Evolutionary conservation across 2,329 filamentous ascomycete genomes (phyloP).

Genomic region (Cercospora beticola): DNA sequence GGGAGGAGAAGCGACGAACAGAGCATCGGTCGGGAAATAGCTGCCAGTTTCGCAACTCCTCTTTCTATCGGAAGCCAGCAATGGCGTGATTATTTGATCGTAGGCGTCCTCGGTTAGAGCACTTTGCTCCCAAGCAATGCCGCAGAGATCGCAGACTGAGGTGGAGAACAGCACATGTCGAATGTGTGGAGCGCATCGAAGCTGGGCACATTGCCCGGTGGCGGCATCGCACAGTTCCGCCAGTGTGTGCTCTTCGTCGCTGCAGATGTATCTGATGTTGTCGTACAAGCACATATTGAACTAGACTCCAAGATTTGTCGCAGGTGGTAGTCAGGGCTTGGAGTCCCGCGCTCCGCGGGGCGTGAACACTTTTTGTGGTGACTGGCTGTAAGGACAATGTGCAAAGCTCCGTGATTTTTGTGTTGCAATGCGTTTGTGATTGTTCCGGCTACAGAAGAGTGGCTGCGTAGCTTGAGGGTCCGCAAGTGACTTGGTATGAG

Average conservation of each 20-base stretch:
- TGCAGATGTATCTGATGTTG: conserved; percentile 19
- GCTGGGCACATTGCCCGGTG: background rate
- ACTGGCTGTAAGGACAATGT: background rate
- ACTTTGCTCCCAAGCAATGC: conserved; percentile 13
- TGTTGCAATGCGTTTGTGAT: background rate
- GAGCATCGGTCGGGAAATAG: conserved; percentile 7
- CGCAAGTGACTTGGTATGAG: background rate
- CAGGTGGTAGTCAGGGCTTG: background rate
- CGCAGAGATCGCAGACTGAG: conserved; percentile 21
- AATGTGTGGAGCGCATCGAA: conserved; percentile 10
- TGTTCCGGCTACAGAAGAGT: background rate
- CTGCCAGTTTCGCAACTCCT: background rate
- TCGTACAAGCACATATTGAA: conserved; percentile 21
- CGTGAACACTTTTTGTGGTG: background rate
- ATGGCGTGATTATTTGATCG: conserved; percentile 11
- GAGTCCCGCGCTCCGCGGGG: background rate
- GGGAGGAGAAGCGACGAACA: conserved; percentile 1
- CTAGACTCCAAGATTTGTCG: background rate
- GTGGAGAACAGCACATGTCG: conserved; percentile 14
- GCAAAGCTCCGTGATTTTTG: background rate
- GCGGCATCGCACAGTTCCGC: conserved; percentile 12
- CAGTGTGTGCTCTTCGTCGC: conserved; percentile 17
- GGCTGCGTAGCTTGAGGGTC: background rate
- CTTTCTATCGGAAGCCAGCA: background rate
- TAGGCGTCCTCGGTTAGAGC: conserved; percentile 17